Conservation (phyloP, 352 stramenopile species). For the Blastocystis sp. region DNA sequence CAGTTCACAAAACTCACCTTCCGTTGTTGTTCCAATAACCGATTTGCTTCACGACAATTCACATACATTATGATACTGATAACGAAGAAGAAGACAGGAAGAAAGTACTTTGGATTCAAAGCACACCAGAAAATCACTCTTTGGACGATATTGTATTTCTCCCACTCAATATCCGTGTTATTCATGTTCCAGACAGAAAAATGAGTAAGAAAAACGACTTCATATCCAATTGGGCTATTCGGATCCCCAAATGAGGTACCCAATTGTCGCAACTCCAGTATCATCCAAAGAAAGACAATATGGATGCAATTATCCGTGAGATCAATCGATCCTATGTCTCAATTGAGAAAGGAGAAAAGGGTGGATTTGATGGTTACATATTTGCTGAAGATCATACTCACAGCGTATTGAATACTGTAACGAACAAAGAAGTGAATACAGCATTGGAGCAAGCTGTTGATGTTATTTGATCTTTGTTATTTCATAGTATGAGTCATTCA, state of each 20-base stretch:
- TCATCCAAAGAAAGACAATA: neutral
- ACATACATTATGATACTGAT: neutral
- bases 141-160: constrained; percentile 6
- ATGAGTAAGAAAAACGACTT: constrained; percentile 1
- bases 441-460: neutral
- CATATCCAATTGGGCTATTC: neutral
- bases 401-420: neutral
- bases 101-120: neutral
- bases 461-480: neutral
- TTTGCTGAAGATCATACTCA: constrained; percentile 30
- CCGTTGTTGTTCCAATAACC: neutral
- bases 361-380: neutral
- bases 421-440: neutral
- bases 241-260: no score
- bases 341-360: neutral
- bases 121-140: neutral
- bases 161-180: neutral
- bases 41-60: neutral
- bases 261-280: neutral
- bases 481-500: neutral
- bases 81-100: neutral
- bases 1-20: neutral
- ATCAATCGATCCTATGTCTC: neutral
- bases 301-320: neutral
- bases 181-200: neutral